These are phyloP conservation scores for Komagataella kurtzmanii DNA, from an alignment of 805 yeast genomes.

Conservation along the genomic window DNA sequence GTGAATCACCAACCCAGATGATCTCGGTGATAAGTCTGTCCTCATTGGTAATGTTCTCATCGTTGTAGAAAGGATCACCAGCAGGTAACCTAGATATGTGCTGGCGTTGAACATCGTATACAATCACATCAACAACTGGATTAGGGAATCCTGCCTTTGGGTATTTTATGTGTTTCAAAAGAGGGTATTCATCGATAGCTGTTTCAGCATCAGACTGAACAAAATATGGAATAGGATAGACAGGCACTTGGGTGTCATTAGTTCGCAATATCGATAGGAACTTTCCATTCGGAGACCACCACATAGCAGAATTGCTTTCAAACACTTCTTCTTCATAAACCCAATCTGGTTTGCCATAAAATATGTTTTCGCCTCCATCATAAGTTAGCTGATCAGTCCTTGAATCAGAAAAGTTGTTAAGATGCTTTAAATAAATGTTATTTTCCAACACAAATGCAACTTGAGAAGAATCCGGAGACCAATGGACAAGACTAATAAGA, in stretches of 20 bases:
- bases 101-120: conserved; percentile 23
- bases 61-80: conserved; percentile 27
- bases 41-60: conserved; percentile 22
- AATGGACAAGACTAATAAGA: conserved; percentile 34
- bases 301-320: conserved; percentile 52
- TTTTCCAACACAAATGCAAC: conserved; percentile 59
- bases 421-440: conserved; percentile 48
- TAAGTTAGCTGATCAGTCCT: conserved; percentile 36
- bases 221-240: conserved; percentile 63
- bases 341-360: conserved; percentile 91
- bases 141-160: conserved; percentile 78
- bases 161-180: conserved; percentile 48
- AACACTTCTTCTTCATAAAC: conserved; percentile 87
- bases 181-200: conserved; percentile 34
- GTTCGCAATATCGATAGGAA: conserved; percentile 50
- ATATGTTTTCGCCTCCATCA: conserved; percentile 60
- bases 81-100: conserved; percentile 8
- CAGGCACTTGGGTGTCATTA: conserved; percentile 65
- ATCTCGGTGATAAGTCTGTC: conserved; percentile 53
- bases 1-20: conserved; percentile 48
- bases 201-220: conserved; percentile 34
- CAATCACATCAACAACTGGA: conserved; percentile 46
- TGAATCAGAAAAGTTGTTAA: conserved; percentile 8
- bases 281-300: conserved; percentile 82
- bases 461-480: conserved; percentile 62